phyloP scores from a whole-genome alignment of 345 rosid genomes.

The Nasturtium officinale region DNA sequence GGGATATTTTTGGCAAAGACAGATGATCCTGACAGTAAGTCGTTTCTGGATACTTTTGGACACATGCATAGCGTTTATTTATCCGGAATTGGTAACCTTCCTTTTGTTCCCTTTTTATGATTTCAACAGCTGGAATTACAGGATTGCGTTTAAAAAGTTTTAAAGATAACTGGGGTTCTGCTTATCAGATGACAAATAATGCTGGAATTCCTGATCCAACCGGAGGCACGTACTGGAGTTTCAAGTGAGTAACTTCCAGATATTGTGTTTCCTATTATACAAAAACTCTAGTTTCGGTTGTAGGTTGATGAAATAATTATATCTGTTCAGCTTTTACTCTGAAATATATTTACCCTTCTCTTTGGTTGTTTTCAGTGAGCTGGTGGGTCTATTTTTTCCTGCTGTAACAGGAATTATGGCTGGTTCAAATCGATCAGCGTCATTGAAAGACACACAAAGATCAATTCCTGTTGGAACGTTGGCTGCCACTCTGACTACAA shows the following conservation, averaged over 20 bases:
- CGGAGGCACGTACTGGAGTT: slow-evolving; percentile 80
- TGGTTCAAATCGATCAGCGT: slow-evolving; percentile 96
- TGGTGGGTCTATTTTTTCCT: slow-evolving; percentile 99
- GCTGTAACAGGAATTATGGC: slow-evolving; percentile 99
- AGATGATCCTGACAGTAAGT: slow-evolving; percentile 76
- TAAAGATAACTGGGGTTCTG: slow-evolving; percentile 89
- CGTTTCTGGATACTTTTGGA: slow-evolving; percentile 11
- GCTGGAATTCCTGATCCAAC: slow-evolving; percentile 92
- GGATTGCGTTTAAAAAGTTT: slow-evolving; percentile 81
- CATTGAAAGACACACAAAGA: slow-evolving; percentile 92
- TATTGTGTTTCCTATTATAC: slow-evolving; percentile 18
- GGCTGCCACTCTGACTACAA: slow-evolving; percentile 90
- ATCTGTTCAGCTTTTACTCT: slow-evolving; percentile 21
- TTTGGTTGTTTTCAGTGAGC: slow-evolving; percentile 54
- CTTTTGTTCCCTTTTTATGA: slow-evolving; percentile 7
- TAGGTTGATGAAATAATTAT: slow-evolving; percentile 7
- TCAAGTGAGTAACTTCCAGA: slow-evolving; percentile 64
- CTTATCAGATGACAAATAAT: slow-evolving; percentile 81
- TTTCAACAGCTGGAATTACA: slow-evolving; percentile 77
- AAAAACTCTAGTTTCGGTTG: slow-evolving; percentile 16
- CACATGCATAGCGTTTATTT: neutral
- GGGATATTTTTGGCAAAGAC: slow-evolving; percentile 72
- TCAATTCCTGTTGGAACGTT: slow-evolving; percentile 96
- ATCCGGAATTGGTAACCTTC: slow-evolving; percentile 22
- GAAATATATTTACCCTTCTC: slow-evolving; percentile 19